phyloP scores from a whole-genome alignment of 2,329 filamentous ascomycete genomes.

The Plectosphaerella cucumerina region DNA sequence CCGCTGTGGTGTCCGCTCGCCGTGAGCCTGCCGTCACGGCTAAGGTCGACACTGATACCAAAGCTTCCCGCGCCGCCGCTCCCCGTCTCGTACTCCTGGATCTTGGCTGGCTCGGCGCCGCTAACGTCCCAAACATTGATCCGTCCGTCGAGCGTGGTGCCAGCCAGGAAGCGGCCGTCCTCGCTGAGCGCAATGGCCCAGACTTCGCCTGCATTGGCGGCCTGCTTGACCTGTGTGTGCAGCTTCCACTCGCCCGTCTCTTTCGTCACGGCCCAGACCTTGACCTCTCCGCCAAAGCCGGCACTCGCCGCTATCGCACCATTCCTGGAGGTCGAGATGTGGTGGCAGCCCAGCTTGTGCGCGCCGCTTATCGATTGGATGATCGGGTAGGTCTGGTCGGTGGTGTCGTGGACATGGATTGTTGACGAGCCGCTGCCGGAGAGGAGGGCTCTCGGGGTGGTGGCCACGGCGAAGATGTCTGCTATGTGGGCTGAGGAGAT shows the following conservation, averaged over 20 bases:
- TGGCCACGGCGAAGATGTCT: conserved; percentile 80
- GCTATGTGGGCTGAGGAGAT: conserved; percentile 64
- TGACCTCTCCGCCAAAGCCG: conserved; percentile 86
- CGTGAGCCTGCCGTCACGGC: conserved; percentile 74
- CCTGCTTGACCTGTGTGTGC: conserved; percentile 38
- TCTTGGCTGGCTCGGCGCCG: conserved; percentile 54
- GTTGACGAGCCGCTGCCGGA: conserved; percentile 82
- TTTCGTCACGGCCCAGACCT: conserved; percentile 67
- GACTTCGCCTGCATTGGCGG: conserved; percentile 62
- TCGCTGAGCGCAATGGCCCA: conserved; percentile 87
- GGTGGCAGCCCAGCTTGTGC: conserved; percentile 88
- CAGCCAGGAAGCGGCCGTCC: conserved; percentile 80
- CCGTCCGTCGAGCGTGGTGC: conserved; percentile 80
- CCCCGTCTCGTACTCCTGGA: conserved; percentile 79
- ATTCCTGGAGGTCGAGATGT: conserved; percentile 67
- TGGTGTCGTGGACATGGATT: conserved; percentile 75
- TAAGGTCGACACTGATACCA: conserved; percentile 81
- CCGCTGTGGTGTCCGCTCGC: conserved; percentile 93
- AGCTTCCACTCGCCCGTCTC: conserved; percentile 52
- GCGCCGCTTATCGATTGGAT: conserved; percentile 74
- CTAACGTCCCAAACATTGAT: conserved; percentile 82
- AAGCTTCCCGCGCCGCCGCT: conserved; percentile 74
- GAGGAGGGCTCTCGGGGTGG: conserved; percentile 69
- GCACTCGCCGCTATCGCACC: conserved; percentile 74
- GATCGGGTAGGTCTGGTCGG: conserved; percentile 67